A percentile compares a stretch with the other conserved stretches of the same genome.
Evolutionary conservation across 495 filamentous ascomycete species (phyloP).

Genomic region (Aspergillus ellipticus): DNA sequence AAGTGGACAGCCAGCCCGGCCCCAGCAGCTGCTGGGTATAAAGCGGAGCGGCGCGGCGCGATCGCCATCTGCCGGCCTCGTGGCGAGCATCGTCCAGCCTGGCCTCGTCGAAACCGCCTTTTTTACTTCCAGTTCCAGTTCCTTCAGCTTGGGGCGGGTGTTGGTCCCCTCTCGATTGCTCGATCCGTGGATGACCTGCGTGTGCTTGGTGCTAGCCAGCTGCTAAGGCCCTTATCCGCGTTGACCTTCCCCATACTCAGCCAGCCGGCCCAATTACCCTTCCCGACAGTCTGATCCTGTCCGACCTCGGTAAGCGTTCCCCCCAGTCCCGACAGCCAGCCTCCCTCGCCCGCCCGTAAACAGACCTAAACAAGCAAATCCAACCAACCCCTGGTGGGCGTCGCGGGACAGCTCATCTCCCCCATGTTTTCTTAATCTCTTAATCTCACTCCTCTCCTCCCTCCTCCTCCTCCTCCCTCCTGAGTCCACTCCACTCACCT

Average conservation of each 20-base stretch:
- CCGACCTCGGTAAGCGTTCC: constrained; percentile 14
- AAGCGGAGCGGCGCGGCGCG: no score
- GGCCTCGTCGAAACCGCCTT: no score
- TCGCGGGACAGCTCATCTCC: constrained; percentile 15
- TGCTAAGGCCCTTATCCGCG: not conserved
- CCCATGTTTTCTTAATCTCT: constrained; percentile 8
- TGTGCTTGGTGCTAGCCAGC: no score
- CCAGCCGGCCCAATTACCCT: not conserved
- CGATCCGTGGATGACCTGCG: constrained; percentile 2
- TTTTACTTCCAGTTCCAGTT: not conserved
- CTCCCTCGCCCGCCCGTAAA: not conserved
- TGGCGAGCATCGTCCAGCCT: constrained; percentile 15
- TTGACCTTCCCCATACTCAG: not conserved
- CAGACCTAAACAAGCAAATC: constrained; percentile 1
- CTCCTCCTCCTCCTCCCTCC: constrained; percentile 4
- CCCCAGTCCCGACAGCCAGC: not conserved
- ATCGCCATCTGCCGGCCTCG: constrained; percentile 24
- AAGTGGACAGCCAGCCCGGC: constrained; percentile 6
- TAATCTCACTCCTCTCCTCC: constrained; percentile 2
- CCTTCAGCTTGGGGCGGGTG: not conserved
- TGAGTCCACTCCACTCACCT: constrained; percentile 4
- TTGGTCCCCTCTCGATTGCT: not conserved
- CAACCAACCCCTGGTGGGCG: constrained; percentile 6
- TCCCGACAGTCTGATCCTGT: not conserved
- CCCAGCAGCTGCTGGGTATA: constrained; percentile 2